Evolutionary conservation across 2,329 filamentous ascomycete genomes (phyloP).

Genomic region (Nakataea oryzae): DNA sequence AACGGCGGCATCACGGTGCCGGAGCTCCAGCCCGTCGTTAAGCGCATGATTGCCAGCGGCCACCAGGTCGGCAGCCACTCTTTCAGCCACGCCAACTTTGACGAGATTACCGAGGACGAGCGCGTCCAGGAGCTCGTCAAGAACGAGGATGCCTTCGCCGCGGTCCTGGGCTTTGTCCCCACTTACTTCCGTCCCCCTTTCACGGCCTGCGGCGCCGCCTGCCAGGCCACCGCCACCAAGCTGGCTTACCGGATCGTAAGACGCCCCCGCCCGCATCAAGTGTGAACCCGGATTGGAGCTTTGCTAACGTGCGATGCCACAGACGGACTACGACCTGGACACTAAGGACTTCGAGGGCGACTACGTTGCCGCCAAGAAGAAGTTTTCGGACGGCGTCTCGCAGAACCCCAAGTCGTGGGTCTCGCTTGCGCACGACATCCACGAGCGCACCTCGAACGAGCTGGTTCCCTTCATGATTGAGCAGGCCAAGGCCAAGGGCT

Average conservation of each 20-base stretch:
- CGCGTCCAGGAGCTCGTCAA: conserved; percentile 19
- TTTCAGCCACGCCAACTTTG: conserved; percentile 20
- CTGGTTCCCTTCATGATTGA: conserved; percentile 32
- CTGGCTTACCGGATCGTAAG: conserved; percentile 21
- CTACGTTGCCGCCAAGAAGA: conserved; percentile 14
- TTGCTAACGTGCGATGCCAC: neutral
- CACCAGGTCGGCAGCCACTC: conserved; percentile 32
- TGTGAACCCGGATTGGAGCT: neutral
- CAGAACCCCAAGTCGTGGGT: conserved; percentile 14
- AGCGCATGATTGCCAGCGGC: conserved; percentile 23
- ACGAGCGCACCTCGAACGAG: conserved; percentile 30
- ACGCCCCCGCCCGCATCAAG: neutral
- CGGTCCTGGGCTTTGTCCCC: conserved; percentile 26
- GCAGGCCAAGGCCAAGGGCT: conserved; percentile 24
- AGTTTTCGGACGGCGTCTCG: conserved; percentile 10
- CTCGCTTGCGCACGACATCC: conserved; percentile 30
- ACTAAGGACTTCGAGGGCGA: conserved; percentile 18
- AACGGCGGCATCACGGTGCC: conserved; percentile 25
- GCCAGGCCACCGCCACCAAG: conserved; percentile 13
- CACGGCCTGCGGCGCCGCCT: conserved; percentile 16
- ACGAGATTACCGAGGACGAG: neutral
- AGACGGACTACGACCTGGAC: conserved; percentile 19
- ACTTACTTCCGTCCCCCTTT: conserved; percentile 31
- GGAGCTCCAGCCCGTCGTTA: conserved; percentile 20
- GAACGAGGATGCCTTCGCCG: conserved; percentile 25